These are phyloP conservation scores for Chytridiales sp. DNA, from an alignment of 371 early-diverging fungal species.

Conservation along the genomic window DNA sequence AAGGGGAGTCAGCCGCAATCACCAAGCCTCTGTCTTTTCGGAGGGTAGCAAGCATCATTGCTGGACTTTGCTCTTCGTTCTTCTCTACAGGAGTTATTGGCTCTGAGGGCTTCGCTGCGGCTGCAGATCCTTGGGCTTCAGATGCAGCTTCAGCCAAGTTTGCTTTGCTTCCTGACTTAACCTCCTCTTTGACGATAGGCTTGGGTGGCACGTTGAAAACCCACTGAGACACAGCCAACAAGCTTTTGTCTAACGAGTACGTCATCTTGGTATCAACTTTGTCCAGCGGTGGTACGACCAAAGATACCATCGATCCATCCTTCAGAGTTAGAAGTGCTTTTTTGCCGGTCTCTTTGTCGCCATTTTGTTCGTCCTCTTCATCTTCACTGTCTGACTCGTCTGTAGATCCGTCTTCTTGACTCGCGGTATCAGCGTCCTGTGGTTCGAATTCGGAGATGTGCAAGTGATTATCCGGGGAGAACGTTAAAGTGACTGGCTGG, in stretches of 20 bases:
- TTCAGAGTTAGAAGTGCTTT: conserved; percentile 31
- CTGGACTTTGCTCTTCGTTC: conserved; percentile 2
- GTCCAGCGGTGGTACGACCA: conserved; percentile 30
- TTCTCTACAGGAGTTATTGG: conserved; percentile 13
- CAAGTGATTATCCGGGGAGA: conserved; percentile 47
- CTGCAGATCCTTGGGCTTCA: background rate
- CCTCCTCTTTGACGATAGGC: conserved; percentile 2
- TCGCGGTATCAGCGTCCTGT: conserved; percentile 10
- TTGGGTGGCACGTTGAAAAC: conserved; percentile 31
- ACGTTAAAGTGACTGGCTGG: conserved; percentile 25
- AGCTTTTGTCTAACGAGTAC: conserved; percentile 24
- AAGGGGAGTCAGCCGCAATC: conserved; percentile 31
- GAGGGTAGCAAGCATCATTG: conserved; percentile 18
- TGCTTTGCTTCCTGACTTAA: background rate
- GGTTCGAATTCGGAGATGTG: conserved; percentile 35
- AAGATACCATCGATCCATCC: conserved; percentile 33
- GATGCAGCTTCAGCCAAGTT: background rate
- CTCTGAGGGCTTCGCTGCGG: conserved; percentile 2
- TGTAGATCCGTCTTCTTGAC: conserved; percentile 20
- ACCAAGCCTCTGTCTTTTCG: conserved; percentile 40
- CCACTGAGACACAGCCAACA: conserved; percentile 30
- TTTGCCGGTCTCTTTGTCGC: conserved; percentile 28
- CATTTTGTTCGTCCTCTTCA: conserved; percentile 22
- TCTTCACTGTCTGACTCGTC: conserved; percentile 19
- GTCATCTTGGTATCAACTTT: conserved; percentile 35